Evolutionary conservation across 208 protist species (phyloP).

Genomic region (Leishmania amazonensis): DNA sequence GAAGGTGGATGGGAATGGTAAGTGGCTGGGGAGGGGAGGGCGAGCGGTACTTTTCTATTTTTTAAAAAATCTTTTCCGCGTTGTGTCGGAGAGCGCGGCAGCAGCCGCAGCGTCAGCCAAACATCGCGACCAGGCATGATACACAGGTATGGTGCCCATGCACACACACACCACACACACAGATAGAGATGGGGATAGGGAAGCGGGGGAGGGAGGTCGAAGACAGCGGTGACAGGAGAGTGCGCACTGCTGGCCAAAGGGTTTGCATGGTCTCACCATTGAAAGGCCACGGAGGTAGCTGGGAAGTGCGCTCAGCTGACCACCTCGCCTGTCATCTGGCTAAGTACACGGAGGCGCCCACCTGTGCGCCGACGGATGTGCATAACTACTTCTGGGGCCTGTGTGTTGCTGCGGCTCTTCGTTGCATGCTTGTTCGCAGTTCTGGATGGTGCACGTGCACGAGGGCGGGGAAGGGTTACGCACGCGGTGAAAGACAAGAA

Average conservation of each 20-base stretch:
- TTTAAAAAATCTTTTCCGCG: neutral
- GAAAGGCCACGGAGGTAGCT: neutral
- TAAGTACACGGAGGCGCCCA: neutral
- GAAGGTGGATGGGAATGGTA: neutral
- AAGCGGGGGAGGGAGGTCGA: neutral
- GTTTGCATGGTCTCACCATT: no score
- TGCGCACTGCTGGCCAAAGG: neutral
- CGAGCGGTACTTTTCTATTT: neutral
- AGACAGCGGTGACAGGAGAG: neutral
- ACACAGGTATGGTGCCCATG: neutral
- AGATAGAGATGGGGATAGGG: neutral
- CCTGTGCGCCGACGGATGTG: neutral
- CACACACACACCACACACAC: neutral
- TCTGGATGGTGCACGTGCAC: neutral
- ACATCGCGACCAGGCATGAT: neutral
- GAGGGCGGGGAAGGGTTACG: neutral
- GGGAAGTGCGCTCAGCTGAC: neutral
- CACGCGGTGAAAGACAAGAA: neutral
- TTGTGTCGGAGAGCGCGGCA: neutral
- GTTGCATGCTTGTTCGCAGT: neutral
- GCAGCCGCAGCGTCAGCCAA: neutral
- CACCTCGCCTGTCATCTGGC: neutral
- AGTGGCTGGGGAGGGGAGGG: neutral
- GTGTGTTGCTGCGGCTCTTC: neutral
- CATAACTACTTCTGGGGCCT: neutral